These are phyloP conservation scores for Colletotrichum tamarilloi DNA, from an alignment of 2,329 filamentous ascomycete genomes.

Conservation along the genomic window DNA sequence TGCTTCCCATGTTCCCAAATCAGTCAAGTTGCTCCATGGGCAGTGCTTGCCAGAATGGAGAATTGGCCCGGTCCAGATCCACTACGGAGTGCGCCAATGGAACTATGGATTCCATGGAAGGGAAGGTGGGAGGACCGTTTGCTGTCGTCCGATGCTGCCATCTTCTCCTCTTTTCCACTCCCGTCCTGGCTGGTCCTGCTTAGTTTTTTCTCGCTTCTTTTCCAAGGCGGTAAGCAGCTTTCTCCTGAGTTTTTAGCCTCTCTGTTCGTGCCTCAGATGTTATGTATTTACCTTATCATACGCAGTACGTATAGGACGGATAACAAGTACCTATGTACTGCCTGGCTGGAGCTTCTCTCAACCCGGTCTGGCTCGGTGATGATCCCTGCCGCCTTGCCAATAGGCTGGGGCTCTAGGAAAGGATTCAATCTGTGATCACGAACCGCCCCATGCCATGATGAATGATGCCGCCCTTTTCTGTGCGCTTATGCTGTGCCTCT, in stretches of 20 bases:
- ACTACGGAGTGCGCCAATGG: not conserved
- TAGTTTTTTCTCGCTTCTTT: not conserved
- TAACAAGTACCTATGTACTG: not conserved
- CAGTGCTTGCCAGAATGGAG: constrained; percentile 33
- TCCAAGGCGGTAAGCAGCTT: not conserved
- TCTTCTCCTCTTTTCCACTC: not conserved
- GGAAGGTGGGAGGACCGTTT: constrained; percentile 16
- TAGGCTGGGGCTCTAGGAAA: not conserved
- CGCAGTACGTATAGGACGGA: no score
- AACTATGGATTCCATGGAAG: constrained; percentile 16
- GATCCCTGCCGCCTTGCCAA: not conserved
- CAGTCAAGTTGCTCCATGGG: constrained; percentile 14
- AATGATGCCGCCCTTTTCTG: constrained; percentile 1
- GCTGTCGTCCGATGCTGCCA: not conserved
- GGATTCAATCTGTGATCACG: constrained; percentile 6
- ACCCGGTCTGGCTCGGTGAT: not conserved
- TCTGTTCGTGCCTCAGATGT: not conserved
- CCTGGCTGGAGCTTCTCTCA: not conserved
- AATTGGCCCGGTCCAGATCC: constrained; percentile 18
- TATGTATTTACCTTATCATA: no score
- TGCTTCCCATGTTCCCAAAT: constrained; percentile 7
- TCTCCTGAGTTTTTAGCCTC: not conserved
- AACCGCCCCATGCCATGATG: not conserved
- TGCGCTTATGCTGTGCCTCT: not conserved
- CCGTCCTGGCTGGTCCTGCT: not conserved